Evolutionary conservation across 2,329 filamentous ascomycete species (phyloP).

Genomic region (Ceratocystis papillata): DNA sequence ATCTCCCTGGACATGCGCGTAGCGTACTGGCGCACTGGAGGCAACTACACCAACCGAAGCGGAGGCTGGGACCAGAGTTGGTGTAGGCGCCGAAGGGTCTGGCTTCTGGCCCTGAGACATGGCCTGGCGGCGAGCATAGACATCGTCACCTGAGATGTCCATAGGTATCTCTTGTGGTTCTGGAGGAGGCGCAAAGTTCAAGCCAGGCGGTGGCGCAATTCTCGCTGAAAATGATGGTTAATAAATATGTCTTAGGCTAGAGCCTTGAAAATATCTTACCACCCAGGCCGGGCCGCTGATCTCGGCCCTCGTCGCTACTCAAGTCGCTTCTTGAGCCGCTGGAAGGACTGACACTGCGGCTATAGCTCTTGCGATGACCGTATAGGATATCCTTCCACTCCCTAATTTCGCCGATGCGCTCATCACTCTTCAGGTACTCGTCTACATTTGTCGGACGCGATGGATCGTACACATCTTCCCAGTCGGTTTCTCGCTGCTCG

Average conservation of each 20-base stretch:
- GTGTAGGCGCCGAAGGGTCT: constrained; percentile 13
- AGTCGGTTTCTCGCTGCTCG: constrained; percentile 55
- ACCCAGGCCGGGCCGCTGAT: not conserved
- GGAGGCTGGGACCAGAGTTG: constrained; percentile 30
- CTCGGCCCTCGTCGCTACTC: constrained; percentile 33
- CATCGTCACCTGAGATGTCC: constrained; percentile 54
- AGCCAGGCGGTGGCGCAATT: constrained; percentile 49
- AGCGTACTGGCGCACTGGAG: constrained; percentile 66
- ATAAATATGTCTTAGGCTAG: not conserved
- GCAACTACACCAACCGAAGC: constrained; percentile 37
- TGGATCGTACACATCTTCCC: constrained; percentile 87
- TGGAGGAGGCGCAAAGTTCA: constrained; percentile 48
- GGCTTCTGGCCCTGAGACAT: constrained; percentile 39
- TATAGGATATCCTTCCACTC: constrained; percentile 82
- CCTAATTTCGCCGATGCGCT: constrained; percentile 64
- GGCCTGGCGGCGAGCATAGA: constrained; percentile 52
- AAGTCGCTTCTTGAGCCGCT: constrained; percentile 33
- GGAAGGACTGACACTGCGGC: constrained; percentile 27
- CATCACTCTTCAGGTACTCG: constrained; percentile 73
- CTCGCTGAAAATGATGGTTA: constrained; percentile 35
- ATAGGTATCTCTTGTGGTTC: constrained; percentile 37
- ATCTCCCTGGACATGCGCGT: constrained; percentile 39
- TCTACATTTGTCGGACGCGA: constrained; percentile 71
- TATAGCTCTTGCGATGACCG: constrained; percentile 50
- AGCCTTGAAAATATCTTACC: not conserved